Evolutionary conservation across 2,329 filamentous ascomycete species (phyloP).

Genomic region (Colletotrichum gloeosporioides): DNA sequence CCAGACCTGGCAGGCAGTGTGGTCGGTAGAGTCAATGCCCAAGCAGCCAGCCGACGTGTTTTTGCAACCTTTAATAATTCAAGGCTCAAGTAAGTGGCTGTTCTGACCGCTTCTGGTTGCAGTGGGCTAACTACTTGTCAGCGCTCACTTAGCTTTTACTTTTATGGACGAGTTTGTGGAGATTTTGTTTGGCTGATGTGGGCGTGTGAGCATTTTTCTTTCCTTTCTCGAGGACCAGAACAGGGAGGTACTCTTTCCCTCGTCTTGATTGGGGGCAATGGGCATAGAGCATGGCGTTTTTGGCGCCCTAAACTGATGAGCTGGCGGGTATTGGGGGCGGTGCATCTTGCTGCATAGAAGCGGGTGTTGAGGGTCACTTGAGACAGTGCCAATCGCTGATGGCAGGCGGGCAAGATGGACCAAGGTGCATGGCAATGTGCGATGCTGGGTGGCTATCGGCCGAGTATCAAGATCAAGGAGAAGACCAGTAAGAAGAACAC

Average conservation of each 20-base stretch:
- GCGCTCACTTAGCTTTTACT: conserved; percentile 73
- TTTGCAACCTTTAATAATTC: conserved; percentile 93
- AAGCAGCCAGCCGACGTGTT: conserved; percentile 85
- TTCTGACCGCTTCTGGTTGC: conserved; percentile 25
- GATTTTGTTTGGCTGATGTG: conserved; percentile 61
- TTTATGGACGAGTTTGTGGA: conserved; percentile 74
- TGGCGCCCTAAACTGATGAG: not conserved
- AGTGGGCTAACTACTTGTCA: conserved; percentile 30
- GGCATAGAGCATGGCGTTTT: not conserved
- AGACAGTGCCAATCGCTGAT: not conserved
- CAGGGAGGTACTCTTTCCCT: not conserved
- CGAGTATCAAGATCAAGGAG: not conserved
- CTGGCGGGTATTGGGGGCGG: not conserved
- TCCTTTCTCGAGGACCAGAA: not conserved
- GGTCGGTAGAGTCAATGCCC: conserved; percentile 89
- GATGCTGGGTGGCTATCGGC: not conserved
- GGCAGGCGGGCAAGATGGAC: not conserved
- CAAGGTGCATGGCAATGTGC: not conserved
- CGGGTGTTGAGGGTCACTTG: not conserved
- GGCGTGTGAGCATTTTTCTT: not conserved
- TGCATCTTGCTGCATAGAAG: not conserved
- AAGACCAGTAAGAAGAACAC: not conserved
- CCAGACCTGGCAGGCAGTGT: conserved; percentile 93
- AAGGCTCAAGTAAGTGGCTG: conserved; percentile 76
- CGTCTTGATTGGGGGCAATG: not conserved